Base-by-base conservation (phyloP, 2,329 filamentous ascomycete genomes). In the Sarocladiaceae sp. region DNA sequence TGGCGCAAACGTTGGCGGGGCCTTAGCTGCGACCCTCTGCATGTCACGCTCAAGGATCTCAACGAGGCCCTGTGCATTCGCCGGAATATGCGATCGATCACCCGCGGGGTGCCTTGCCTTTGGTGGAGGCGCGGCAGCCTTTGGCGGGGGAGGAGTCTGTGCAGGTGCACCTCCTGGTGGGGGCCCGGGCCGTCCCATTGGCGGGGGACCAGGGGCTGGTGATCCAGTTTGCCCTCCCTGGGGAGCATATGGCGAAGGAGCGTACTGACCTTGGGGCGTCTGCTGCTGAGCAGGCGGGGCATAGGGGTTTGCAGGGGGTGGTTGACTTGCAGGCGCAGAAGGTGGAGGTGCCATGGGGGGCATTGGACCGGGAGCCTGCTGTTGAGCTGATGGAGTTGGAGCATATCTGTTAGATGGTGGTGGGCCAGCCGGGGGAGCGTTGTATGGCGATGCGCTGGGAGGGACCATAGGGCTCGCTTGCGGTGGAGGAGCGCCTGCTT, bases 41-140 rank as follows among this genome's bases (percentile, higher is more conserved):
- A 97, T 89, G 55, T 97, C 91, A 24, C 77, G 76, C 44, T 72
- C 83, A 39, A 98, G 74, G 29, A 94, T 78, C 43, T 95, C 86
- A 44, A 86, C 89, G 53, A 98, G 74, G 41, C 80, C 82, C 59
- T 84, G 82, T 12, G 91, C 88, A 43, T 73, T 73, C 11, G 79
- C 62, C 1, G 91, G 86, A 47, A 98, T 95, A 62, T 97, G 89
- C 16, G 85, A 88, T 41, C 91, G 83, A 63, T 97, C 91, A 54
- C 91, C 91, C 33, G 86, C 66, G 69, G 89, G 87, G 59, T 93
- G 77, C 60, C 80, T 88, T 21, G 72, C 58, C 57, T 73, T 74
- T n/a, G 78, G 65, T 20, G 61, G 56, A 11, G 80, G 72, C 18
- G 75, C 66, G 33, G 68, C 61, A 11, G 70, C 63, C 48, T 65